Conservation (phyloP, 176 grass and related monocot genomes). For the Phoenix roebelenii region DNA sequence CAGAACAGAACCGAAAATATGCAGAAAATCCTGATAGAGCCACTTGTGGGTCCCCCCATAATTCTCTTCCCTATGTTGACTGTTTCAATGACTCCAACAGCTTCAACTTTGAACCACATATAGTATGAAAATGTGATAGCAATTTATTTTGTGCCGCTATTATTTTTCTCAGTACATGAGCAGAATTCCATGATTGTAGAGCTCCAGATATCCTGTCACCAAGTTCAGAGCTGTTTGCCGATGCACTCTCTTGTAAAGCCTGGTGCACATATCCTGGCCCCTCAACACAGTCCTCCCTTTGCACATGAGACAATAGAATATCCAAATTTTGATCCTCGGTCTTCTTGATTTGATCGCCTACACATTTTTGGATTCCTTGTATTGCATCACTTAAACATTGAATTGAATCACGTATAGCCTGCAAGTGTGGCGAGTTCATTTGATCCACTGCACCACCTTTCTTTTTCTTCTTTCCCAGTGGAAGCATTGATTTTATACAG, state of each 20-base stretch:
- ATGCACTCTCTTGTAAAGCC: constrained; percentile 44
- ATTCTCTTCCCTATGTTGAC: constrained; percentile 2
- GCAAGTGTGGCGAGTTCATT: constrained; percentile 47
- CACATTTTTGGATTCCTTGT: constrained; percentile 37
- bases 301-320: constrained; percentile 43
- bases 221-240: constrained; percentile 25
- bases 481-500: constrained; percentile 47
- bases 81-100: constrained; percentile 27
- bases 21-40: too few species aligned
- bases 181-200: constrained; percentile 51
- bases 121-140: constrained; percentile 35
- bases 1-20: too few species aligned
- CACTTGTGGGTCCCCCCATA: too few species aligned
- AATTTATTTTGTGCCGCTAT: constrained; percentile 37
- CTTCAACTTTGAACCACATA: constrained; percentile 56
- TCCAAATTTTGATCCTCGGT: constrained; percentile 61
- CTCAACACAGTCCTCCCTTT: constrained; percentile 24
- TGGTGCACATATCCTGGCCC: constrained; percentile 37
- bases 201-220: constrained; percentile 50
- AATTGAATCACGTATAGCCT: constrained; percentile 50
- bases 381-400: constrained; percentile 40
- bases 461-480: constrained; percentile 89
- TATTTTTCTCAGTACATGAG: constrained; percentile 41
- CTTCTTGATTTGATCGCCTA: constrained; percentile 45
- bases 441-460: constrained; percentile 40